These are phyloP conservation scores for Acanthamoeba sp. DNA, from an alignment of 208 protist genomes.

Conservation along the genomic window DNA sequence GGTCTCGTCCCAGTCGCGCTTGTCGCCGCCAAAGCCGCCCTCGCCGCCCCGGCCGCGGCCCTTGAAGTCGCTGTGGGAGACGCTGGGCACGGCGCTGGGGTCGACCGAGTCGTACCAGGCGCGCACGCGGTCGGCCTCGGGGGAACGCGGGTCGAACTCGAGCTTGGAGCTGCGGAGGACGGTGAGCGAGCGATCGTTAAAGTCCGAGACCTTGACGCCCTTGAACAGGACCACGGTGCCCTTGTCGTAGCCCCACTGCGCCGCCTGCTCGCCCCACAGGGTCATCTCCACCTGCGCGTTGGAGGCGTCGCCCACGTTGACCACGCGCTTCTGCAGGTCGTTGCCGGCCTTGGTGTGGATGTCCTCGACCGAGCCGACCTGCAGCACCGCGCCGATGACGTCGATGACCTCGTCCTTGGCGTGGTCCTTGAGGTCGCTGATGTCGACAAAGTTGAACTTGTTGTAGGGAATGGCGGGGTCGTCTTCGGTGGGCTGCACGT, in stretches of 20 bases:
- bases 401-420: conserved; percentile 52
- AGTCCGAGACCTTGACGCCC: conserved; percentile 78
- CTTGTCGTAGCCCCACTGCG: not conserved
- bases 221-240: conserved; percentile 74
- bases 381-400: conserved; percentile 69
- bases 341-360: conserved; percentile 73
- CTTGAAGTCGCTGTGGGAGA: conserved; percentile 29
- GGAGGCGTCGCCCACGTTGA: conserved; percentile 78
- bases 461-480: conserved; percentile 63
- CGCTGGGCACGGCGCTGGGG: not conserved
- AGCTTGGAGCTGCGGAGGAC: conserved; percentile 38
- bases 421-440: conserved; percentile 72
- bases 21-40: conserved; percentile 15
- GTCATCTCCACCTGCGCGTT: conserved; percentile 78
- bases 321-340: conserved; percentile 58
- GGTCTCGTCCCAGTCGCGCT: not conserved
- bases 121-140: conserved; percentile 66
- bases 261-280: conserved; percentile 80
- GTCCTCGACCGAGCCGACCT: not conserved
- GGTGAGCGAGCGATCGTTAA: conserved; percentile 64
- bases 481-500: conserved; percentile 35
- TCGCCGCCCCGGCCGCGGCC: not conserved
- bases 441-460: conserved; percentile 77
- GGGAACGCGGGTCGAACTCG: conserved; percentile 75
- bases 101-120: conserved; percentile 66